These are phyloP conservation scores for Phaeophleospora eucalypticola DNA, from an alignment of 2,329 filamentous ascomycete species.

Conservation along the genomic window DNA sequence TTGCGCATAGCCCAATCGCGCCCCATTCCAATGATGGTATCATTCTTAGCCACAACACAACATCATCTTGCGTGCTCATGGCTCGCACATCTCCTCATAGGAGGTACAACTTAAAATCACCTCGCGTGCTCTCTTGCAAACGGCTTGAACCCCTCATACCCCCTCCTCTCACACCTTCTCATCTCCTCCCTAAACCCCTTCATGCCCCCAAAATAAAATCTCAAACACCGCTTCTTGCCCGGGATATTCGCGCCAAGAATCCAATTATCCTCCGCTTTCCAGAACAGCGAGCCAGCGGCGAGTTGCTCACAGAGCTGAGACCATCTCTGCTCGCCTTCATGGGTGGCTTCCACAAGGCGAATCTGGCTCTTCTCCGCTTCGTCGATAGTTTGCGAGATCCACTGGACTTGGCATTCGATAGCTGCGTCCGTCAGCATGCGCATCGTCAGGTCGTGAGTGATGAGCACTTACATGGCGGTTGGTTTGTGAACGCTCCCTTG, in stretches of 20 bases:
- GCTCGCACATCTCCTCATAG: too few relatives aligned
- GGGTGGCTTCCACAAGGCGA: conserved; percentile 25
- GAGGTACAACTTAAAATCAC: not conserved
- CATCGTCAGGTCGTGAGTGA: conserved; percentile 3
- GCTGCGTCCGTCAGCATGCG: conserved; percentile 7
- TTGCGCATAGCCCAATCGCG: too few relatives aligned
- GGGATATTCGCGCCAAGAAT: conserved; percentile 30
- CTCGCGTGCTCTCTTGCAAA: conserved; percentile 7
- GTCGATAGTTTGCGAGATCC: conserved; percentile 22
- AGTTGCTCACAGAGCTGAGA: conserved; percentile 24
- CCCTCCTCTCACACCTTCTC: conserved; percentile 13
- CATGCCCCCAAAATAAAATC: conserved; percentile 28
- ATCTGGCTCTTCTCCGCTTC: conserved; percentile 16
- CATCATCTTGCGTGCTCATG: too few relatives aligned
- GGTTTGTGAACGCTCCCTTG: conserved; percentile 38
- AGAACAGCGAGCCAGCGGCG: conserved; percentile 25
- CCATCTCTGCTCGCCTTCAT: conserved; percentile 30
- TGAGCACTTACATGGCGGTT: conserved; percentile 21
- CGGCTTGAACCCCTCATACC: conserved; percentile 22
- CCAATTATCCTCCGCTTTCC: conserved; percentile 27
- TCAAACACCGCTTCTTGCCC: conserved; percentile 25
- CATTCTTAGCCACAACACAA: too few relatives aligned
- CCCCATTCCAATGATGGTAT: too few relatives aligned
- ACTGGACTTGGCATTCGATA: conserved; percentile 35
- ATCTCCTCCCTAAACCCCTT: conserved; percentile 20